A percentile compares a stretch with the other conserved stretches of the same genome.
phyloP scores from a whole-genome alignment of 768 basidiomycete species.

The Clitopilus passeckerianus region DNA sequence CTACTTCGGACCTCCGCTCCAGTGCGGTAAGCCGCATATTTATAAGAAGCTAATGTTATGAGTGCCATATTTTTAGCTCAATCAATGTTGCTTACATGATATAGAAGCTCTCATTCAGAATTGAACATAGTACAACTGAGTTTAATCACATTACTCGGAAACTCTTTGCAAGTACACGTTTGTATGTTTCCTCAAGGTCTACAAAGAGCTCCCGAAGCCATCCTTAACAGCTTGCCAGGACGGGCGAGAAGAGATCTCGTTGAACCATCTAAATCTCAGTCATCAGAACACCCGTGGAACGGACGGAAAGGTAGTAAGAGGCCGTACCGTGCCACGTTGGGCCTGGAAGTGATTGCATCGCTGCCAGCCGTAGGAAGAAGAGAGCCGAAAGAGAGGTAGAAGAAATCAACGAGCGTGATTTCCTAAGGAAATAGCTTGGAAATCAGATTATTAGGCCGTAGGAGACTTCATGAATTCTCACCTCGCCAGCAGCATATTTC shows the following conservation, averaged over 20 bases:
- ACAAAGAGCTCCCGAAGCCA: background rate
- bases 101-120: too few species aligned
- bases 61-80: too few species aligned
- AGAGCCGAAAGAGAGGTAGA: background rate
- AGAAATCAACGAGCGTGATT: background rate
- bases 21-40: too few species aligned
- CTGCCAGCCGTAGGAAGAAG: background rate
- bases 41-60: too few species aligned
- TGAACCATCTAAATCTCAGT: background rate
- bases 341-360: background rate
- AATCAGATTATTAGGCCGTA: background rate
- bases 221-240: background rate
- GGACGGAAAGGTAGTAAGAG: too few species aligned
- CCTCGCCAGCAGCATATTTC: constrained; percentile 5
- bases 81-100: too few species aligned
- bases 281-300: too few species aligned
- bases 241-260: background rate
- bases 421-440: background rate
- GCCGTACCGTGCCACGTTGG: background rate
- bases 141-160: too few species aligned
- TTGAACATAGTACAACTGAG: too few species aligned
- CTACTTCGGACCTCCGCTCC: too few species aligned
- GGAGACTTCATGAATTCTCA: background rate
- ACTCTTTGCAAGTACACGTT: too few species aligned
- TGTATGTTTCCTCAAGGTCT: background rate